Evolutionary conservation across 345 rosid genomes (phyloP).

Genomic region (Pistacia integerrima): DNA sequence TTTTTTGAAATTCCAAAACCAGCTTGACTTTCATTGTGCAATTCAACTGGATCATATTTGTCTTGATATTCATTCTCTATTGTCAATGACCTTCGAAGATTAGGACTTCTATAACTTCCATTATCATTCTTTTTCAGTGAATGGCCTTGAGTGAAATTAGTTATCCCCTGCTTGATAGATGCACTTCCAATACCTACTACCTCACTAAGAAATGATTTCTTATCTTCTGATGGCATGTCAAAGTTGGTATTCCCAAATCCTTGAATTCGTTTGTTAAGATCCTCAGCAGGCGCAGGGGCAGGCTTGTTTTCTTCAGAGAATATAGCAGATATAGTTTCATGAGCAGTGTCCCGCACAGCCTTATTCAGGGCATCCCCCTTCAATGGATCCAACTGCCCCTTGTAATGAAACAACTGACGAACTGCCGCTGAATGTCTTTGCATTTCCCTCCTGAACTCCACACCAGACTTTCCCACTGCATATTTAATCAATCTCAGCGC

Average conservation of each 20-base stretch:
- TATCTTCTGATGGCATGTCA: slow-evolving; percentile 76
- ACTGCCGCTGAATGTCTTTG: slow-evolving; percentile 83
- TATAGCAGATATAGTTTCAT: slow-evolving; percentile 77
- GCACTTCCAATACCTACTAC: slow-evolving; percentile 97
- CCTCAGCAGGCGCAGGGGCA: slow-evolving; percentile 47
- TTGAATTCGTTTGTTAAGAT: slow-evolving; percentile 70
- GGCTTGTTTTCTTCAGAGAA: slow-evolving; percentile 74
- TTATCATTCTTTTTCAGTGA: slow-evolving; percentile 63
- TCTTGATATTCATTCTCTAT: slow-evolving; percentile 60
- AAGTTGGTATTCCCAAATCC: slow-evolving; percentile 94
- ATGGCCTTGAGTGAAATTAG: slow-evolving; percentile 71
- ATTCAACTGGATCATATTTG: slow-evolving; percentile 69
- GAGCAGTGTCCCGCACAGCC: slow-evolving; percentile 91
- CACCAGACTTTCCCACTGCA: slow-evolving; percentile 83
- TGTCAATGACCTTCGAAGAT: slow-evolving; percentile 89
- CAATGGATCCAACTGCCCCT: slow-evolving; percentile 81
- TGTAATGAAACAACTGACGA: slow-evolving; percentile 83
- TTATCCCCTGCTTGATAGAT: slow-evolving; percentile 88
- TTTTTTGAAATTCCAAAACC: slow-evolving; percentile 46
- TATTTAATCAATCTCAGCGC: slow-evolving; percentile 89
- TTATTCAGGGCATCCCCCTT: slow-evolving; percentile 96
- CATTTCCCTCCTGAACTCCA: slow-evolving; percentile 93
- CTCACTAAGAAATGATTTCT: slow-evolving; percentile 87
- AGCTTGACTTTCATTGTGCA: slow-evolving; percentile 49
- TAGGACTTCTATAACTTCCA: slow-evolving; percentile 83